These are phyloP conservation scores for Ensete ventricosum DNA, from an alignment of 176 grass and related monocot genomes.

Conservation along the genomic window DNA sequence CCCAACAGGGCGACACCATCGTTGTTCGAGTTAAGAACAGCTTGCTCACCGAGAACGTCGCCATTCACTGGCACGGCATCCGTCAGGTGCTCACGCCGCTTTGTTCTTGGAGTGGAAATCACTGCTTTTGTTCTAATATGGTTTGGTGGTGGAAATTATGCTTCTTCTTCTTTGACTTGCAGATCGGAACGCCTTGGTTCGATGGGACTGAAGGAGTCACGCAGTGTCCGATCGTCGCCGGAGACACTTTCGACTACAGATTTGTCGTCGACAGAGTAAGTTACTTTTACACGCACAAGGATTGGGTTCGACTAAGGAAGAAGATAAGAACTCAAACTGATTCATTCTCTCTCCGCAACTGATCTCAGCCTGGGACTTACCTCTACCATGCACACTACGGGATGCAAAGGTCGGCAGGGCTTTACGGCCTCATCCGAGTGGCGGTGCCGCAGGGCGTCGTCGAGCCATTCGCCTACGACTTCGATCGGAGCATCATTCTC, in stretches of 20 bases:
- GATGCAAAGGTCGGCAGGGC: conserved; percentile 71
- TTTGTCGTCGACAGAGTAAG: conserved; percentile 64
- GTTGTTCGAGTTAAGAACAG: conserved; percentile 44
- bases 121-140: no score
- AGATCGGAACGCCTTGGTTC: conserved; percentile 69
- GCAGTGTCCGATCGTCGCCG: conserved; percentile 55
- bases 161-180: neutral
- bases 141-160: no score
- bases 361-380: conserved; percentile 43
- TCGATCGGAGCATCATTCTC: conserved; percentile 51
- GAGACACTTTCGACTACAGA: conserved; percentile 50
- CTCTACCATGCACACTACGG: conserved; percentile 82
- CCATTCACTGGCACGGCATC: conserved; percentile 90
- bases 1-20: conserved; percentile 59
- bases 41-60: conserved; percentile 69
- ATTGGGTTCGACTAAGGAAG: neutral
- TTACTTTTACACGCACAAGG: neutral
- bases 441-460: conserved; percentile 3
- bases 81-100: conserved; percentile 27
- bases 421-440: conserved; percentile 67
- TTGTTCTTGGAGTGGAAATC: no score
- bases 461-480: conserved; percentile 60
- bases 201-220: conserved; percentile 81
- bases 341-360: neutral
- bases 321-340: neutral